phyloP scores from a whole-genome alignment of 2,329 filamentous ascomycete species.

The Xylariaceae sp. region DNA sequence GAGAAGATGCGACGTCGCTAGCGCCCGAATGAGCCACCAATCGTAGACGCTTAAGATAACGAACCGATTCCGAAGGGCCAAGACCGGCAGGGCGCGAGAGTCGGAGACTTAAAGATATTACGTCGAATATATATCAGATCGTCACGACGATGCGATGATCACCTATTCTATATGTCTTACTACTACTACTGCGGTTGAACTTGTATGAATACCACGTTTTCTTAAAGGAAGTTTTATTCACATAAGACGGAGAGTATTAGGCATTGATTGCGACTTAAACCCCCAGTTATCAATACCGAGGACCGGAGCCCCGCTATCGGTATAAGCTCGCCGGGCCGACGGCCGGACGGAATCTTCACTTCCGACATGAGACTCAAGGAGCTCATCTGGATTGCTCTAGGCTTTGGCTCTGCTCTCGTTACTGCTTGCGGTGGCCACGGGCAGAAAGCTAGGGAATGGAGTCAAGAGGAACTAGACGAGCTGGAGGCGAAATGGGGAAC shows the following conservation, averaged over 20 bases:
- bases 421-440: slow-evolving; percentile 42
- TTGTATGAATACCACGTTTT: too few species aligned
- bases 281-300: neutral
- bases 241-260: too few species aligned
- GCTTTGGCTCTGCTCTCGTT: slow-evolving; percentile 34
- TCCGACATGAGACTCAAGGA: slow-evolving; percentile 34
- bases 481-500: slow-evolving; percentile 63
- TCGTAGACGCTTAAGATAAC: slow-evolving; percentile 7
- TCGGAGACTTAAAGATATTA: too few species aligned
- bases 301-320: slow-evolving; percentile 9
- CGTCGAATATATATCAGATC: too few species aligned
- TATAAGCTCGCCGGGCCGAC: neutral
- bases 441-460: slow-evolving; percentile 50
- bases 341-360: neutral
- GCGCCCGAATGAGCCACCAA: slow-evolving; percentile 7
- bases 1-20: slow-evolving; percentile 19
- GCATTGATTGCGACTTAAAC: too few species aligned
- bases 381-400: slow-evolving; percentile 36
- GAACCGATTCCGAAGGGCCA: slow-evolving; percentile 1
- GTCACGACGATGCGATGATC: too few species aligned
- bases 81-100: slow-evolving; percentile 1
- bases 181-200: too few species aligned
- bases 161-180: too few species aligned
- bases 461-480: slow-evolving; percentile 57
- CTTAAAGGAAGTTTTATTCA: neutral